Evolutionary conservation across 805 yeast genomes (phyloP).

Genomic region (Schwanniomyces occidentalis): DNA sequence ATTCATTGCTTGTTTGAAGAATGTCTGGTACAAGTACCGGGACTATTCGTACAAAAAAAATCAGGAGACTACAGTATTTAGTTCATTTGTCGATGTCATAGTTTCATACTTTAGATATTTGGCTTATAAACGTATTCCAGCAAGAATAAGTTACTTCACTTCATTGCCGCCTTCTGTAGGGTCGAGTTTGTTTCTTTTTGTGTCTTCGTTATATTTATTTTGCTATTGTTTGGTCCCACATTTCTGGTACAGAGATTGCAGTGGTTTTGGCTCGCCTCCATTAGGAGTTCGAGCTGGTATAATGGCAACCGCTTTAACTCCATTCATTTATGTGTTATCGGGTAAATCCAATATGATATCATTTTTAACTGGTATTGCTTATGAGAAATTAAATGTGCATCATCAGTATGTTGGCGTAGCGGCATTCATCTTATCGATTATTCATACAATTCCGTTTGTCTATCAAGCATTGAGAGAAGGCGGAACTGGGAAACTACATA

Average conservation of each 20-base stretch:
- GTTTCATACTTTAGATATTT: constrained; percentile 33
- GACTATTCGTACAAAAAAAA: constrained; percentile 22
- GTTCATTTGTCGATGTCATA: constrained; percentile 26
- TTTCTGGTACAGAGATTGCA: constrained; percentile 51
- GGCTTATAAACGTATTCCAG: constrained; percentile 35
- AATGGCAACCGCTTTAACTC: constrained; percentile 50
- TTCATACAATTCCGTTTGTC: constrained; percentile 54
- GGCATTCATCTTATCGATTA: constrained; percentile 42
- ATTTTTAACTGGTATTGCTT: constrained; percentile 51
- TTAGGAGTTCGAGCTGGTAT: constrained; percentile 54
- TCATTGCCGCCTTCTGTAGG: constrained; percentile 40
- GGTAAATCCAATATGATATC: constrained; percentile 55
- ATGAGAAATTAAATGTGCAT: constrained; percentile 52
- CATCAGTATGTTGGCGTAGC: constrained; percentile 51
- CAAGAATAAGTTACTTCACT: constrained; percentile 19
- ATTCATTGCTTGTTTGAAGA: constrained; percentile 32
- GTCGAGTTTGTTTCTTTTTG: constrained; percentile 37
- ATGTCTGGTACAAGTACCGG: constrained; percentile 24
- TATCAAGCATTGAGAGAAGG: constrained; percentile 49
- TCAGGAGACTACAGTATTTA: constrained; percentile 11
- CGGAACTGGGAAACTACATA: constrained; percentile 31
- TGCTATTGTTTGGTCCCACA: constrained; percentile 47
- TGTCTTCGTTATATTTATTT: constrained; percentile 30
- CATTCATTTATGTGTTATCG: constrained; percentile 49
- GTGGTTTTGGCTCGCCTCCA: constrained; percentile 61